Evolutionary conservation across 306 rosid species (phyloP).

Genomic region (Parietaria judaica): DNA sequence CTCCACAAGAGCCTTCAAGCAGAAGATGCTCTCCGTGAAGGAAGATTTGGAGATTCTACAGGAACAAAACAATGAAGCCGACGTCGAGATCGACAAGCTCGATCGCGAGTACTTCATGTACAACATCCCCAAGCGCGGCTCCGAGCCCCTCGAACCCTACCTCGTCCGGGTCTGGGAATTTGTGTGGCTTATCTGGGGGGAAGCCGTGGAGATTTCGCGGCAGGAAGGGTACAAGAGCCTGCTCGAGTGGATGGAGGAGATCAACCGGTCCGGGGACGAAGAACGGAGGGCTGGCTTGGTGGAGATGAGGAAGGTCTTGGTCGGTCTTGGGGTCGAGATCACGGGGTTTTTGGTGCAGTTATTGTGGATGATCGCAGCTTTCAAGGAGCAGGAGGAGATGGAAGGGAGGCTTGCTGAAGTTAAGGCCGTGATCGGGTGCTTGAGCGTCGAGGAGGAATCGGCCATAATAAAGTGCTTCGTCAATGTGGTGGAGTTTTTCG

Average conservation of each 20-base stretch:
- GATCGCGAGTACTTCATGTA: neutral
- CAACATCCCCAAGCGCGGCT: neutral
- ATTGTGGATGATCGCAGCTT: neutral
- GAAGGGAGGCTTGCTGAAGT: neutral
- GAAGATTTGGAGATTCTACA: too few species aligned
- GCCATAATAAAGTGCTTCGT: neutral
- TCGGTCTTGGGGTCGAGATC: neutral
- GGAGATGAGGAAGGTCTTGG: neutral
- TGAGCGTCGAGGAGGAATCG: neutral
- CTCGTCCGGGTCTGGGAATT: neutral
- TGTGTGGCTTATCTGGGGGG: neutral
- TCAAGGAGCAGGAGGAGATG: neutral
- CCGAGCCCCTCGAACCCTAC: neutral
- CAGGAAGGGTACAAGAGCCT: neutral
- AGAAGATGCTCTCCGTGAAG: too few species aligned
- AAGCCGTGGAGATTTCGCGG: neutral
- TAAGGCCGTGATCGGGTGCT: neutral
- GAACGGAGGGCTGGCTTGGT: neutral
- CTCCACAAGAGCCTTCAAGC: too few species aligned
- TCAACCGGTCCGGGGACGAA: neutral
- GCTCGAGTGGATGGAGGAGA: neutral
- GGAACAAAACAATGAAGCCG: neutral
- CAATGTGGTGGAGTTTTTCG: neutral
- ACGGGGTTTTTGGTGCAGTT: neutral
- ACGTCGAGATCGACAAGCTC: neutral